These are phyloP conservation scores for Auricularia auricula-judae DNA, from an alignment of 768 basidiomycete genomes.

Conservation along the genomic window DNA sequence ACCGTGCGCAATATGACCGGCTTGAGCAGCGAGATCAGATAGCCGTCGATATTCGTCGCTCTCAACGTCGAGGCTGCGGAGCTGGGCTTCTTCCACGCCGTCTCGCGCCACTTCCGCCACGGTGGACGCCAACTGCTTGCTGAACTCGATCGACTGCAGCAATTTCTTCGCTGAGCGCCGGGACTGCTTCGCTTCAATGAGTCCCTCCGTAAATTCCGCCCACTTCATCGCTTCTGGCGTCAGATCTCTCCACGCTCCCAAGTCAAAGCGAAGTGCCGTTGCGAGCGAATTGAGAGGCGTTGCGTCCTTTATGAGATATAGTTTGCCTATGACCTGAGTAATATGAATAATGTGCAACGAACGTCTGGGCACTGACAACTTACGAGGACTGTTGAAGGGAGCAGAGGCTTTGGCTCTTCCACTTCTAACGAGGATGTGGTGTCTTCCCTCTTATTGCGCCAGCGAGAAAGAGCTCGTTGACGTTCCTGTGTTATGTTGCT, in stretches of 20 bases:
- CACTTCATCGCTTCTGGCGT: too few relatives aligned
- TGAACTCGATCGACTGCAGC: not conserved
- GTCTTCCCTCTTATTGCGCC: too few relatives aligned
- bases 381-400: too few relatives aligned
- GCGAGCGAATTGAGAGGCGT: too few relatives aligned
- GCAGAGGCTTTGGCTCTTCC: too few relatives aligned
- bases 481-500: not conserved
- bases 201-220: not conserved
- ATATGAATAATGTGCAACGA: too few relatives aligned
- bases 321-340: too few relatives aligned
- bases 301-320: too few relatives aligned
- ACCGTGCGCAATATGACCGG: not conserved
- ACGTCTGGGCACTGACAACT: too few relatives aligned
- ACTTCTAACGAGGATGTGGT: too few relatives aligned
- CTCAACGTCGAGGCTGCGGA: not conserved
- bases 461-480: not conserved
- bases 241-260: too few relatives aligned
- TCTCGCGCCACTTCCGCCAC: not conserved
- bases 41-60: not conserved
- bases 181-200: not conserved
- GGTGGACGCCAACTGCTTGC: not conserved
- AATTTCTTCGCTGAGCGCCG: not conserved
- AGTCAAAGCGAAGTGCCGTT: too few relatives aligned
- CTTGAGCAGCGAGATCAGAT: not conserved
- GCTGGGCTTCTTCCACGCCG: not conserved